Evolutionary conservation across 441 rosid species (phyloP).

Genomic region (Pelargonium myrrhifolium): DNA sequence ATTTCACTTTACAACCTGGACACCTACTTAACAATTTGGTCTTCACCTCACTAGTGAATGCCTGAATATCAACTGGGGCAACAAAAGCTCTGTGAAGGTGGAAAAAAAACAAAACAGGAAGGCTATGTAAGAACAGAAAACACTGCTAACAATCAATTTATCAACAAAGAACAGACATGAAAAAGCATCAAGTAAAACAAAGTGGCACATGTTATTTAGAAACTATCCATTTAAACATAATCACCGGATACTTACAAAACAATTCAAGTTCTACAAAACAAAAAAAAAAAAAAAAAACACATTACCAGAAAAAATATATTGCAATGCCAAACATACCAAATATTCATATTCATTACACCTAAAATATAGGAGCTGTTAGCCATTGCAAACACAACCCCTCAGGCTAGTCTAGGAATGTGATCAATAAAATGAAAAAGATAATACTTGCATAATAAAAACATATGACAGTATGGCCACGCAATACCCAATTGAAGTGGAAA

Average conservation of each 20-base stretch:
- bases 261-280: background rate
- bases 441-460: background rate
- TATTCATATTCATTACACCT: background rate
- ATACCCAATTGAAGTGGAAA: background rate
- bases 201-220: background rate
- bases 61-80: conserved; percentile 76
- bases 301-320: background rate
- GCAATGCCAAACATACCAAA: background rate
- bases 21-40: conserved; percentile 58
- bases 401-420: background rate
- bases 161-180: background rate
- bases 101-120: too few relatives aligned
- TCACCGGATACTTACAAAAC: background rate
- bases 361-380: background rate
- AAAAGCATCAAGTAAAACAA: background rate
- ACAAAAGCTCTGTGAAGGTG: conserved; percentile 75
- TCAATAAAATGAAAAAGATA: background rate
- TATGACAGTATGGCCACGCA: background rate
- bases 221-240: background rate
- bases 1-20: conserved; percentile 62
- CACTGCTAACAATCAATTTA: too few relatives aligned
- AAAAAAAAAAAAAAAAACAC: too few relatives aligned
- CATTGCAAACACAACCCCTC: background rate
- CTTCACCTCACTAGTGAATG: conserved; percentile 75
- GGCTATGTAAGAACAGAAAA: too few relatives aligned